These are phyloP conservation scores for Lachnellula occidentalis DNA, from an alignment of 2,329 filamentous ascomycete species.

Conservation along the genomic window DNA sequence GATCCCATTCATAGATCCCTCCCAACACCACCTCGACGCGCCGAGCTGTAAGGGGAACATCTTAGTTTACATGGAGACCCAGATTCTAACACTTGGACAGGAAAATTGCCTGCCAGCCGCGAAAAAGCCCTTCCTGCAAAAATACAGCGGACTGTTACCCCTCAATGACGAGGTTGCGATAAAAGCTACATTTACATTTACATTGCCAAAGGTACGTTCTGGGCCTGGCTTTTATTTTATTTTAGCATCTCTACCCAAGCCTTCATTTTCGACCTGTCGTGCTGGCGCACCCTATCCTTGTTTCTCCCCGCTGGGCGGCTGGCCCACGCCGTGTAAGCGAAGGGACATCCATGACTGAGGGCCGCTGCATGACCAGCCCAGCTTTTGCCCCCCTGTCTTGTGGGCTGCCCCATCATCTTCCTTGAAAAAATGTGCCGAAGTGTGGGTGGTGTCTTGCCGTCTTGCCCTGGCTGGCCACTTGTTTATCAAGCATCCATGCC, in stretches of 20 bases:
- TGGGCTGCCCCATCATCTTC: conserved; percentile 21
- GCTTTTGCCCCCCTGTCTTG: conserved; percentile 15
- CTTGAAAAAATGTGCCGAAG: conserved; percentile 27
- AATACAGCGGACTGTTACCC: background rate
- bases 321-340: conserved; percentile 21
- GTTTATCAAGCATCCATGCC: conserved; percentile 29
- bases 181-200: conserved; percentile 2
- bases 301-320: conserved; percentile 16
- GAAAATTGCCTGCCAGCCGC: background rate
- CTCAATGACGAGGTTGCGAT: conserved; percentile 8
- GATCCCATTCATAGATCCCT: conserved; percentile 1
- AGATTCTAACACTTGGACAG: conserved; percentile 16
- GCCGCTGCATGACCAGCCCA: conserved; percentile 28
- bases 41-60: background rate
- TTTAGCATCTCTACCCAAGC: conserved; percentile 6
- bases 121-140: too few relatives aligned
- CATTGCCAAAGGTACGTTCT: conserved; percentile 17
- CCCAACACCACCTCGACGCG: background rate
- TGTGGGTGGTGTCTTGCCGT: conserved; percentile 16
- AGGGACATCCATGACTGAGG: conserved; percentile 24
- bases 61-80: conserved; percentile 5
- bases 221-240: conserved; percentile 8
- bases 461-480: conserved; percentile 11
- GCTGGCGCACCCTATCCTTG: conserved; percentile 20
- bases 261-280: conserved; percentile 14